These are phyloP conservation scores for Tuctoria greenei DNA, from an alignment of 176 grass and related monocot genomes.

Conservation along the genomic window DNA sequence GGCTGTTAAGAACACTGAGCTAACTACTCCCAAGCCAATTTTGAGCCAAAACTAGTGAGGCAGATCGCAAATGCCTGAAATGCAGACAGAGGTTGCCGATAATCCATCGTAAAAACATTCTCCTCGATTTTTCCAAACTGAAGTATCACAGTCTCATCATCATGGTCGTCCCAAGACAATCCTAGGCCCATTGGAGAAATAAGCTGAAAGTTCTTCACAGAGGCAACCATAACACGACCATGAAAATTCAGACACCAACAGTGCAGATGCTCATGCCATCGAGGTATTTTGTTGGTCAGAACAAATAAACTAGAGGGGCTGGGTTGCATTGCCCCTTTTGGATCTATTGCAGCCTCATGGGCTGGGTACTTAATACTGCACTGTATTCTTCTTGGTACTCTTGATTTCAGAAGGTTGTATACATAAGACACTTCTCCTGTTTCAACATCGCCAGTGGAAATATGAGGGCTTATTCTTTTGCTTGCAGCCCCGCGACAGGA, in stretches of 20 bases:
- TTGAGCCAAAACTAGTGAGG: slow-evolving; percentile 59
- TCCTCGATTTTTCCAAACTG: slow-evolving; percentile 66
- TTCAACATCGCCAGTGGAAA: slow-evolving; percentile 39
- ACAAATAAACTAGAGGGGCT: slow-evolving; percentile 13
- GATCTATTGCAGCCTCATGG: background rate
- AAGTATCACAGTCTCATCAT: slow-evolving; percentile 56
- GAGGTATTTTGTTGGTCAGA: slow-evolving; percentile 58
- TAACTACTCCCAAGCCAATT: slow-evolving; percentile 53
- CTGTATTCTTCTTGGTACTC: slow-evolving; percentile 53
- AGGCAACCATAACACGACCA: slow-evolving; percentile 57
- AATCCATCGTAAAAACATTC: slow-evolving; percentile 68
- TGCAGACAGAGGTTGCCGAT: slow-evolving; percentile 48
- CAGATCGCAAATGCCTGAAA: slow-evolving; percentile 73
- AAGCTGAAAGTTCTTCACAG: slow-evolving; percentile 74
- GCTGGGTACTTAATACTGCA: slow-evolving; percentile 47
- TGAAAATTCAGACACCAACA: slow-evolving; percentile 74
- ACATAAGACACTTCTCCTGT: slow-evolving; percentile 46
- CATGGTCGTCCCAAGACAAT: slow-evolving; percentile 9
- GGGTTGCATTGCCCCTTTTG: background rate
- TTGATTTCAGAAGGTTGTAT: slow-evolving; percentile 58
- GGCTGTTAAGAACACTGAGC: background rate
- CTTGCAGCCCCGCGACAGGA: slow-evolving; percentile 33
- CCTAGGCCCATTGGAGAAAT: slow-evolving; percentile 16
- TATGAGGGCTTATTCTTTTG: slow-evolving; percentile 45
- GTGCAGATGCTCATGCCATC: slow-evolving; percentile 60